Conservation (phyloP, 2,329 filamentous ascomycete genomes). For the Aspergillus persii region DNA sequence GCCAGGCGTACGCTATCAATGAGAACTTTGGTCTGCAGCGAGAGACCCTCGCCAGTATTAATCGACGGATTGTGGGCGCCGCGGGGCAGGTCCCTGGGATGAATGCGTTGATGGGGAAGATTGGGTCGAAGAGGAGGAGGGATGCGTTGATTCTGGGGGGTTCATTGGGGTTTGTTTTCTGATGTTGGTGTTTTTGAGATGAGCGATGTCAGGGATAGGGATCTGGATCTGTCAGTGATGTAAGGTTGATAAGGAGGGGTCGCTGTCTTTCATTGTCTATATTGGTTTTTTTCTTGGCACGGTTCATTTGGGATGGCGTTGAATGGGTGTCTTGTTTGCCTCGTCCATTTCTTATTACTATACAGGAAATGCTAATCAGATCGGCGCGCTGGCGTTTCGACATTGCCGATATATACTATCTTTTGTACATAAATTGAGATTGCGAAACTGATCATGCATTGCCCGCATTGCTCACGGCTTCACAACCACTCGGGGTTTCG, state of each 20-base stretch:
- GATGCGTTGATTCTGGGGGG: conserved; percentile 90
- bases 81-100: conserved; percentile 90
- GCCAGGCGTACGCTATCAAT: conserved; percentile 94
- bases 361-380: conserved; percentile 15
- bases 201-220: conserved; percentile 22
- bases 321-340: not conserved
- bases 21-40: conserved; percentile 85
- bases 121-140: conserved; percentile 89
- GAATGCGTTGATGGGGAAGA: conserved; percentile 86
- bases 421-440: conserved; percentile 8
- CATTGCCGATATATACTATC: conserved; percentile 16
- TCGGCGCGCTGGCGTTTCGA: conserved; percentile 4
- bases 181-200: conserved; percentile 77
- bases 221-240: too few species aligned
- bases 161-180: conserved; percentile 94
- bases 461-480: conserved; percentile 6
- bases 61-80: conserved; percentile 82
- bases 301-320: conserved; percentile 11
- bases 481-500: conserved; percentile 21
- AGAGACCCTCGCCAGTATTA: conserved; percentile 84
- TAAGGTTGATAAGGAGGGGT: not conserved
- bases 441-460: not conserved
- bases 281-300: not conserved
- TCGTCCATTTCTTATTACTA: conserved; percentile 5
- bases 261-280: conserved; percentile 1